Conservation (phyloP, 192 early-diverging fungal species). For the Backusella parvicylindrica region DNA sequence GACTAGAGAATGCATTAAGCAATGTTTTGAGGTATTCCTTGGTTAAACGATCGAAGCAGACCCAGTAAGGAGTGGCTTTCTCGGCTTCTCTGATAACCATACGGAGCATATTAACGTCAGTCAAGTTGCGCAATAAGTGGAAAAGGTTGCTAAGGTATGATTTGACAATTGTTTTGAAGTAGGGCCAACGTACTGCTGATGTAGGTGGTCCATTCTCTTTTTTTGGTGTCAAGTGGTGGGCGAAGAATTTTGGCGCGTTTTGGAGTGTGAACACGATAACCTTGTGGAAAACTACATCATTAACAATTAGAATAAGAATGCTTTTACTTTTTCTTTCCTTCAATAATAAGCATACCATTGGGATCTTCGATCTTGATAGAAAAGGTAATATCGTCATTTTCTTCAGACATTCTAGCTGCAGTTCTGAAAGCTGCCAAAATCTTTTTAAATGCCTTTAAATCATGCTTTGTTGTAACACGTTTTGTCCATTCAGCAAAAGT, state of each 20-base stretch:
- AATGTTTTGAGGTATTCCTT: constrained; percentile 80
- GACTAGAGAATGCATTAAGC: constrained; percentile 49
- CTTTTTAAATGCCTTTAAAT: constrained; percentile 65
- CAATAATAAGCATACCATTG: constrained; percentile 15
- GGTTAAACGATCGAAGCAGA: constrained; percentile 74
- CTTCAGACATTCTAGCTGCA: constrained; percentile 72
- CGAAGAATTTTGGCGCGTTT: constrained; percentile 63
- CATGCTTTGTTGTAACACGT: constrained; percentile 53
- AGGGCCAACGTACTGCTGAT: constrained; percentile 62
- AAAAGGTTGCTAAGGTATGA: constrained; percentile 76
- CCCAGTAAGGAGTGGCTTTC: constrained; percentile 70
- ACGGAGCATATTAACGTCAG: constrained; percentile 80
- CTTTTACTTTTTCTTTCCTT: no score
- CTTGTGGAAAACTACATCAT: constrained; percentile 71
- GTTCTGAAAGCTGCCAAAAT: constrained; percentile 84
- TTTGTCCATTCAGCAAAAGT: constrained; percentile 77
- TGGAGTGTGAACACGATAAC: constrained; percentile 73
- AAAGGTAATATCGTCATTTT: constrained; percentile 47
- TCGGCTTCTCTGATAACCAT: constrained; percentile 84
- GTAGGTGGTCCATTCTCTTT: constrained; percentile 30
- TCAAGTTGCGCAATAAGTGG: constrained; percentile 76
- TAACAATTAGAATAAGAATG: neutral
- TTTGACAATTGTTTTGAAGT: constrained; percentile 74
- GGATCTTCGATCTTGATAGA: constrained; percentile 71
- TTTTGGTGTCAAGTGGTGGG: constrained; percentile 55